Percentiles rank a stretch among this genome's conserved stretches.
Conservation (phyloP, 2,329 filamentous ascomycete species). For the Pseudogymnoascus sp. region DNA sequence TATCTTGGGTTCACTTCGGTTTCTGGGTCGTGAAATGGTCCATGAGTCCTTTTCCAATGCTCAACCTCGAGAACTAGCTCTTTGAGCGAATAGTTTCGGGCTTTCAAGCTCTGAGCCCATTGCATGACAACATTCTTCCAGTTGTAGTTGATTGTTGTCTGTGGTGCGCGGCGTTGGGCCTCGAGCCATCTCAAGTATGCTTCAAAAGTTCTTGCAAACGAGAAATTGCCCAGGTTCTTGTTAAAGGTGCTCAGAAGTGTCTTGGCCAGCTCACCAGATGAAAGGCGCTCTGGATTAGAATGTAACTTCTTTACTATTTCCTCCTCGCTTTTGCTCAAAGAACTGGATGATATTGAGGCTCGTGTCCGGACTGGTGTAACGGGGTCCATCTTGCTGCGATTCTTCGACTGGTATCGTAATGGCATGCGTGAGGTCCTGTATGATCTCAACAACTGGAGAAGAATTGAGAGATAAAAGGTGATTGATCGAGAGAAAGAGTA, state of each 20-base stretch:
- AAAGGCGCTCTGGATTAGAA: conserved; percentile 6
- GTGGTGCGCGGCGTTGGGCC: conserved; percentile 16
- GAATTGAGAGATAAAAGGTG: not conserved
- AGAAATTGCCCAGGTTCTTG: conserved; percentile 14
- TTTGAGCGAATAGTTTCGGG: conserved; percentile 14
- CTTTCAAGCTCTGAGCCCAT: conserved; percentile 20
- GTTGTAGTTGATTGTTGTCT: conserved; percentile 12
- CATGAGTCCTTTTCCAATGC: conserved; percentile 14
- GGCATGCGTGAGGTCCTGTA: not conserved
- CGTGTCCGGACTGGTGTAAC: not conserved
- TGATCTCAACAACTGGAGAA: not conserved
- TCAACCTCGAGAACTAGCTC: conserved; percentile 15
- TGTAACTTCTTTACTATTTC: not conserved
- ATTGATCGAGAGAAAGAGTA: not conserved
- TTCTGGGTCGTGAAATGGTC: not conserved
- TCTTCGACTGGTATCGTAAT: not conserved
- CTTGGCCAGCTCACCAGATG: conserved; percentile 15
- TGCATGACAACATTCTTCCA: conserved; percentile 22
- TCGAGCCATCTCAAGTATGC: conserved; percentile 24
- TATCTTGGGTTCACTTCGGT: not conserved
- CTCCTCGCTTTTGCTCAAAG: not conserved
- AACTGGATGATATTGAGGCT: not conserved
- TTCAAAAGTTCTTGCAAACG: conserved; percentile 12
- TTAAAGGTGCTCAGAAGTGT: conserved; percentile 18
- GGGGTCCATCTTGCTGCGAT: not conserved